A percentile compares a stretch with the other conserved stretches of the same genome.
phyloP scores from a whole-genome alignment of 352 stramenopile genomes.

The Phytophthora hibernalis region DNA sequence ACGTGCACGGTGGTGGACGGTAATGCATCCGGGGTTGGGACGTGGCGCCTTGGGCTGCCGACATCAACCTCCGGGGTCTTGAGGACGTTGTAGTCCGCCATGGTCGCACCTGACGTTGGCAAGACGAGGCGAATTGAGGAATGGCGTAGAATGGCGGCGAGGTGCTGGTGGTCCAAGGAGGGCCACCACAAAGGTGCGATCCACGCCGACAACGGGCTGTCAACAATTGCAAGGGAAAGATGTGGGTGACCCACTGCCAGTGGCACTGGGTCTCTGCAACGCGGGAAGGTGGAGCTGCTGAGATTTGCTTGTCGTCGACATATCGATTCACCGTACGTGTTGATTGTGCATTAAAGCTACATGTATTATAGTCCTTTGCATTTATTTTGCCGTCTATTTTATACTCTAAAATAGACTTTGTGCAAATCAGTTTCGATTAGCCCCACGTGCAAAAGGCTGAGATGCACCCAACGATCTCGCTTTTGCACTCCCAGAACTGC shows the following conservation, averaged over 20 bases:
- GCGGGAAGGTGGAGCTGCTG: conserved; percentile 2
- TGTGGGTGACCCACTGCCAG: too few species aligned
- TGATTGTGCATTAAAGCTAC: background rate
- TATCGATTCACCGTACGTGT: background rate
- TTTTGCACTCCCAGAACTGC: too few species aligned
- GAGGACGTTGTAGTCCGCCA: conserved; percentile 39
- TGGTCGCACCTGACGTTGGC: conserved; percentile 14
- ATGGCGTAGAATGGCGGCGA: conserved; percentile 18
- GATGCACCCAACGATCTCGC: too few species aligned
- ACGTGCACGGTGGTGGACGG: conserved; percentile 34
- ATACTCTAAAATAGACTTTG: too few species aligned
- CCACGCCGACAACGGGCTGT: conserved; percentile 1
- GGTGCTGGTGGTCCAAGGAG: conserved; percentile 28
- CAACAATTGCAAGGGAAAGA: conserved; percentile 20
- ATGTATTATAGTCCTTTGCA: too few species aligned
- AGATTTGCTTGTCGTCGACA: conserved; percentile 23
- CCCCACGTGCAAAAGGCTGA: too few species aligned
- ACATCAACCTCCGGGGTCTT: conserved; percentile 39
- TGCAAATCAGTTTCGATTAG: too few species aligned
- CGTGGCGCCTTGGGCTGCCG: conserved; percentile 5
- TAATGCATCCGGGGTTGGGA: background rate
- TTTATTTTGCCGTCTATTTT: too few species aligned
- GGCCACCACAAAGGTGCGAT: conserved; percentile 14
- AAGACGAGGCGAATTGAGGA: conserved; percentile 21
- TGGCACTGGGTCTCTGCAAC: conserved; percentile 2